Percentiles rank a stretch among this genome's conserved stretches.
phyloP scores from a whole-genome alignment of 129 eudicot species.

The Flaveria brownii region DNA sequence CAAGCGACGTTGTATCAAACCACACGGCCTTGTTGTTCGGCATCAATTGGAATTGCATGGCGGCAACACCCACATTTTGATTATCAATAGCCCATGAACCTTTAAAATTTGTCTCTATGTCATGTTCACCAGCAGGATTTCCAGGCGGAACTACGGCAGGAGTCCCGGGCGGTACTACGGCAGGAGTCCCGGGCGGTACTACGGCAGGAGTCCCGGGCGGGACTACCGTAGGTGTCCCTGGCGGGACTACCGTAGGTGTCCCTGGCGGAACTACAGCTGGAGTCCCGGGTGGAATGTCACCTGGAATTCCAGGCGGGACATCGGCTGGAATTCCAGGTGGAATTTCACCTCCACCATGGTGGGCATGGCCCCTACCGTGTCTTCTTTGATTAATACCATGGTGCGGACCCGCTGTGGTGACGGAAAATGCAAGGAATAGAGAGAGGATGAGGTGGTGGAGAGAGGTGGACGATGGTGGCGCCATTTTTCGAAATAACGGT shows the following conservation, averaged over 20 bases:
- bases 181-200: neutral
- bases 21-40: constrained; percentile 62
- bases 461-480: constrained; percentile 26
- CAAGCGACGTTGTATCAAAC: constrained; percentile 73
- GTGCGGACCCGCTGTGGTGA: constrained; percentile 17
- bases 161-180: neutral
- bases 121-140: neutral
- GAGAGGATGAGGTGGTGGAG: constrained; percentile 30
- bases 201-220: neutral
- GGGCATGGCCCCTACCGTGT: neutral
- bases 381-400: neutral
- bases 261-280: neutral
- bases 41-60: constrained; percentile 89
- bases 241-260: neutral
- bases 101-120: constrained; percentile 29
- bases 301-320: neutral
- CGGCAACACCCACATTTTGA: constrained; percentile 64
- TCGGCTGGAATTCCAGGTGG: neutral
- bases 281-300: neutral
- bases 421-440: constrained; percentile 26
- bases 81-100: constrained; percentile 54
- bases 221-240: neutral
- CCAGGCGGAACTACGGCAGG: neutral
- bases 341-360: neutral
- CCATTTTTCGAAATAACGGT: constrained; percentile 18